phyloP scores from a whole-genome alignment of 306 rosid species.

The Prunus mongolica region DNA sequence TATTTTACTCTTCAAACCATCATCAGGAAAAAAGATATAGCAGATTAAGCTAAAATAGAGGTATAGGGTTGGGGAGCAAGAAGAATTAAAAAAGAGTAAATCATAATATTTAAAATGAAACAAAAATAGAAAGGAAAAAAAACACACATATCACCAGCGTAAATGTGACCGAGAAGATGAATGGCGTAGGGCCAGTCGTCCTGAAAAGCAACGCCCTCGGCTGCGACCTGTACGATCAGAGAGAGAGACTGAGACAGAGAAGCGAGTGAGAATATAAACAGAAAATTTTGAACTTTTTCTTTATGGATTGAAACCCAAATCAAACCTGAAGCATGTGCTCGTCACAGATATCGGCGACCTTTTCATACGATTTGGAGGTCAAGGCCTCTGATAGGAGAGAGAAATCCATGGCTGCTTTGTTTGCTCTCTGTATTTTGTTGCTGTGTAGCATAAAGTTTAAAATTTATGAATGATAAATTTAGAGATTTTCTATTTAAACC shows the following conservation, averaged over 20 bases:
- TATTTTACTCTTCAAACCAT: background rate
- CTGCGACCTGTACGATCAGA: constrained; percentile 54
- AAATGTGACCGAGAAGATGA: constrained; percentile 73
- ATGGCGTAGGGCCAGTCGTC: constrained; percentile 79
- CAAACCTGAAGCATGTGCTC: constrained; percentile 63
- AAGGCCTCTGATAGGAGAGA: constrained; percentile 41
- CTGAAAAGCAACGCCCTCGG: constrained; percentile 64
- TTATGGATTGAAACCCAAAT: background rate
- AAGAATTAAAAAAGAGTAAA: background rate
- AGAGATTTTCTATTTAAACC: no score
- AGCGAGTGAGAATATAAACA: background rate
- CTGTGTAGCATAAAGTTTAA: no score
- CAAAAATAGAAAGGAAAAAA: background rate
- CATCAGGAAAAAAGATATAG: background rate
- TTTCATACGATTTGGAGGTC: constrained; percentile 56
- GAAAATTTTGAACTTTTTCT: background rate
- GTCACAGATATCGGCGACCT: constrained; percentile 64
- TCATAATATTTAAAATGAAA: background rate
- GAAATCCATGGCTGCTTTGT: constrained; percentile 50
- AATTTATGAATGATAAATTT: no score
- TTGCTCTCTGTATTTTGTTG: background rate
- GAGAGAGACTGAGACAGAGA: background rate
- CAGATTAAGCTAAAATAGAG: background rate
- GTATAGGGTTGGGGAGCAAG: no score
- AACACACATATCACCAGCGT: constrained; percentile 61